Percentiles rank a stretch among this genome's conserved stretches.
phyloP scores from a whole-genome alignment of 495 filamentous ascomycete genomes.

The Annulohypoxylon stygium region DNA sequence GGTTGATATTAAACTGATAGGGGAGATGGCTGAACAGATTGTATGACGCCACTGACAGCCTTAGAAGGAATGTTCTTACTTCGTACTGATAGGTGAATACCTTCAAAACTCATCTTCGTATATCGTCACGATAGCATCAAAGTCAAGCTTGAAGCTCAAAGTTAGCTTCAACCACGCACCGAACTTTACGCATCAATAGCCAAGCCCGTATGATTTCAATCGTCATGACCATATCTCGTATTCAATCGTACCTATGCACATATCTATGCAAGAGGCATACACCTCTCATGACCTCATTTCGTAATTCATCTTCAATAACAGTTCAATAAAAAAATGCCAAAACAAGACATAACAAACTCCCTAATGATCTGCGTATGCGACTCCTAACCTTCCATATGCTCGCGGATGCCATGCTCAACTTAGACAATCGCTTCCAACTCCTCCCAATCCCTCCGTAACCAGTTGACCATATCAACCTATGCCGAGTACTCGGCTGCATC shows the following conservation, averaged over 20 bases:
- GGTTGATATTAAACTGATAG: not conserved
- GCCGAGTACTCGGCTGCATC: conserved; percentile 74
- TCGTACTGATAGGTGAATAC: not conserved
- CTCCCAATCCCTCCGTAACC: not conserved
- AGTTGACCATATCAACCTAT: conserved; percentile 22
- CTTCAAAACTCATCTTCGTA: too few species aligned
- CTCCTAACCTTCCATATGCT: conserved; percentile 1
- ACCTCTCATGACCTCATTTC: conserved; percentile 8
- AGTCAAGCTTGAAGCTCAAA: not conserved
- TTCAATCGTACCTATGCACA: conserved; percentile 18
- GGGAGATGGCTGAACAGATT: not conserved
- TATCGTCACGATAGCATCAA: not conserved
- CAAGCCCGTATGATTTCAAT: not conserved
- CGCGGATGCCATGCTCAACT: conserved; percentile 7
- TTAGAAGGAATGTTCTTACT: not conserved
- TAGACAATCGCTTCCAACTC: not conserved
- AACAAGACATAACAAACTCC: not conserved
- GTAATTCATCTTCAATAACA: not conserved
- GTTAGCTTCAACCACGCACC: not conserved
- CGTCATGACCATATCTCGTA: conserved; percentile 26
- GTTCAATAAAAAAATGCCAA: not conserved
- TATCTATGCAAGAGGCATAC: not conserved
- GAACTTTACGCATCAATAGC: not conserved
- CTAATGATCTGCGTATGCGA: conserved; percentile 4
- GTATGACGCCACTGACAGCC: too few species aligned